Evolutionary conservation across 73 alveolate genomes (phyloP), one percentile per base, ranked within the genome.

Genomic region (Paramecium octaurelia): DNA sequence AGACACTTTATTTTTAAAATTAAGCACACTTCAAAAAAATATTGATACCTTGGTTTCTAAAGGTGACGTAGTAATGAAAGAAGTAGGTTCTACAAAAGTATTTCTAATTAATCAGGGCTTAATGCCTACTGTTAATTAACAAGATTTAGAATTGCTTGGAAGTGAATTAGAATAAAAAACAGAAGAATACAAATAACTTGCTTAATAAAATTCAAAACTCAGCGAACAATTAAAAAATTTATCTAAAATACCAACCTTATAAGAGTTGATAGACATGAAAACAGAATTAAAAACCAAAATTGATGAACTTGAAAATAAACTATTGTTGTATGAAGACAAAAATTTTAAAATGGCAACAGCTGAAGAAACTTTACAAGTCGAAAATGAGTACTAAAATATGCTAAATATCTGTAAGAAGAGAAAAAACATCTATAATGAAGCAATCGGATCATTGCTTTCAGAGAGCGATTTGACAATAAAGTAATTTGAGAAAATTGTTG

Each of bases 61-160:
- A 46, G 91, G 73, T 3, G 91, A 80, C 18, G 35, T 80, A 59
- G 75, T 48, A 20, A 42, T 43, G 73, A 80, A 80, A 42, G 91
- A 80, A 24, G 76, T 80, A 23, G 91, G 91, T 23, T 42, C 91
- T n/a, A 80, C 76, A 14, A 80, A 80, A 48, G 91, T 80, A 20
- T 80, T 44, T 80, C 50, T 80, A 18, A 80, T 80, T 46, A 80
- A 80, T 48, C 57, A 80, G 44, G 58, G 9, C 8, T 21, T 80
- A 18, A 80, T 80, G 91, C 91, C 91, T 18, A 24, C 27, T 20
- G 91, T 80, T 10, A 80, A 80, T 44, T 11, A 80, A 44, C 38
- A 40, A 12, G 91, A 80, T 8, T 24, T 80, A 12, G 57, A 80
- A 16, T 6, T 31, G 27, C 75, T 80, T 1, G 43, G 75, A n/a